A percentile compares a stretch with the other conserved stretches of the same genome.
phyloP scores from a whole-genome alignment of 2,329 filamentous ascomycete species.

The Elsinoe necatrix region DNA sequence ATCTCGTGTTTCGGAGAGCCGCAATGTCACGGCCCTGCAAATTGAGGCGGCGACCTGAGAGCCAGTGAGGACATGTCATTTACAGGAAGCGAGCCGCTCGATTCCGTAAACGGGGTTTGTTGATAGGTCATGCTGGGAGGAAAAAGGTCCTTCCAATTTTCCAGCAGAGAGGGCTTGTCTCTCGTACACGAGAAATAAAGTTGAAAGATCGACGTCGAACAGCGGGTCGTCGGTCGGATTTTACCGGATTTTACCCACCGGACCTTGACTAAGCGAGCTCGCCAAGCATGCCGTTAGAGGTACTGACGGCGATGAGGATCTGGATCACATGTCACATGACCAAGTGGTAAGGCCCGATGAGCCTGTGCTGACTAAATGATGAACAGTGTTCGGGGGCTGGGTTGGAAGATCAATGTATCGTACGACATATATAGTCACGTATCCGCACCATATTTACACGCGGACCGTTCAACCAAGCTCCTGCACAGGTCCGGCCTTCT shows the following conservation, averaged over 20 bases:
- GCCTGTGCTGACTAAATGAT: too few species aligned
- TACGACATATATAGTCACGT: not conserved
- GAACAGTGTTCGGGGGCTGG: too few species aligned
- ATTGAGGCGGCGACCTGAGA: not conserved
- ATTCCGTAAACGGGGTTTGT: not conserved
- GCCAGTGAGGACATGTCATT: not conserved
- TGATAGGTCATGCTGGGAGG: not conserved
- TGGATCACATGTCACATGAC: too few species aligned
- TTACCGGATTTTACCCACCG: not conserved
- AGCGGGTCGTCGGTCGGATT: not conserved
- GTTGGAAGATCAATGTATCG: not conserved
- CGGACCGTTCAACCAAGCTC: not conserved
- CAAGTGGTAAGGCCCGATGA: too few species aligned
- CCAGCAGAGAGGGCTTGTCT: not conserved
- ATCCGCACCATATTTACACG: not conserved
- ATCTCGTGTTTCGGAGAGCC: not conserved
- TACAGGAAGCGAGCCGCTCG: not conserved
- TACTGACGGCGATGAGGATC: not conserved
- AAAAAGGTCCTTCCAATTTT: not conserved
- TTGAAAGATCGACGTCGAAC: not conserved
- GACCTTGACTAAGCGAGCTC: not conserved
- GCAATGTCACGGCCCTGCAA: not conserved
- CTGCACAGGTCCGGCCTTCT: conserved; percentile 17
- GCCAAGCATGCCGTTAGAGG: not conserved
- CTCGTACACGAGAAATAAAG: not conserved